Conservation (phyloP, 106 monocot genomes). For the Iris macrosiphon region DNA sequence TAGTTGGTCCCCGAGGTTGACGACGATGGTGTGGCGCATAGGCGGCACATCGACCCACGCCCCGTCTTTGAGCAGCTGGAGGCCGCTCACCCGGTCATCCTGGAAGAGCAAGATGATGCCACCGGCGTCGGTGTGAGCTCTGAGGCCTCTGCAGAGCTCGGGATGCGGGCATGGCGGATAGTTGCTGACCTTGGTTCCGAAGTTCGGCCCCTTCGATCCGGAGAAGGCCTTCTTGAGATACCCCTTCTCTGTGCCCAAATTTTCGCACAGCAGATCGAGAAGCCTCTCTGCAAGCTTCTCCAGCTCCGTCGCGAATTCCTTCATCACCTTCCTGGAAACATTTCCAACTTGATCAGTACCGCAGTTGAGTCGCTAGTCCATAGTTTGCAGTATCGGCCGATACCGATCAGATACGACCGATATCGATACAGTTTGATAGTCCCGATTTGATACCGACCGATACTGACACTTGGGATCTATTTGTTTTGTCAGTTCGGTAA, state of each 20-base stretch:
- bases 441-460: too few species aligned
- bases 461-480: too few species aligned
- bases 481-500: too few species aligned
- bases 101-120: constrained; percentile 83
- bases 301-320: constrained; percentile 38
- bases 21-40: constrained; percentile 52
- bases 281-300: constrained; percentile 44
- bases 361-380: too few species aligned
- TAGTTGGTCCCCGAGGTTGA: constrained; percentile 80
- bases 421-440: too few species aligned
- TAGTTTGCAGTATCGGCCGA: too few species aligned
- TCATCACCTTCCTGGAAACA: constrained; percentile 31
- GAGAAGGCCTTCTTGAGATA: constrained; percentile 59
- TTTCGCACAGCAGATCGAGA: constrained; percentile 58
- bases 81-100: constrained; percentile 65
- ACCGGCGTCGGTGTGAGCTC: constrained; percentile 79
- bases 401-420: too few species aligned
- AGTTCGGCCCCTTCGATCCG: constrained; percentile 45
- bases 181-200: constrained; percentile 72
- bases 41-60: constrained; percentile 75
- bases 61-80: constrained; percentile 66
- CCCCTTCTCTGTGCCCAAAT: constrained; percentile 54
- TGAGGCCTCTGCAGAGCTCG: constrained; percentile 48
- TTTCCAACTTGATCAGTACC: too few species aligned
- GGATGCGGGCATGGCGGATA: constrained; percentile 71